phyloP scores from a whole-genome alignment of 371 early-diverging fungal species.

The Actinomortierella ambigua region DNA sequence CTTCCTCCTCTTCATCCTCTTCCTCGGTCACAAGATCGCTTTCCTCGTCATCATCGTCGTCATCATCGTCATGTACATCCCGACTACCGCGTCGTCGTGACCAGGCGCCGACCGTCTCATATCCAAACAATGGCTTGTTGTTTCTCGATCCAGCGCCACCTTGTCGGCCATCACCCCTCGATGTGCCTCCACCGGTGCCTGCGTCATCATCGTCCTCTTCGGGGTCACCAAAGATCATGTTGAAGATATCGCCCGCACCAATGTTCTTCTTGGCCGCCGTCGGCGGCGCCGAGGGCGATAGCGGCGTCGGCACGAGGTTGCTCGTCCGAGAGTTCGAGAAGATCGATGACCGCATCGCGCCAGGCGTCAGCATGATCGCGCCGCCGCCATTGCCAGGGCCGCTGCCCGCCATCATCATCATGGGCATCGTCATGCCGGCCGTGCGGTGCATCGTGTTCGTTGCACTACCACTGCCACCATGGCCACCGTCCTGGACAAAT shows the following conservation, averaged over 20 bases:
- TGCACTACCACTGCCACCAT: slow-evolving; percentile 11
- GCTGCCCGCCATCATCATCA: neutral
- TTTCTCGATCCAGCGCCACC: slow-evolving; percentile 4
- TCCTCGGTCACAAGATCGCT: neutral
- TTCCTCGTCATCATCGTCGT: slow-evolving; percentile 41
- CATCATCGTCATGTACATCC: slow-evolving; percentile 33
- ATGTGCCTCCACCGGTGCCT: neutral
- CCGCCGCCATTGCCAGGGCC: neutral
- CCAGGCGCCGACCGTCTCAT: slow-evolving; percentile 40
- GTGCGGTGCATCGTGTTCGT: slow-evolving; percentile 8
- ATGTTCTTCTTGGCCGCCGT: neutral
- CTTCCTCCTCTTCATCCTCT: neutral
- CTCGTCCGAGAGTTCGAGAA: slow-evolving; percentile 3
- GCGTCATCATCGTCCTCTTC: slow-evolving; percentile 23
- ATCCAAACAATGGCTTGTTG: slow-evolving; percentile 22
- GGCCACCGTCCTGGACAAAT: slow-evolving; percentile 21
- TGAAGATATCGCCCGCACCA: slow-evolving; percentile 33
- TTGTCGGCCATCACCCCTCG: no score
- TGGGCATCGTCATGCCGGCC: neutral
- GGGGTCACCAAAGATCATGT: slow-evolving; percentile 40
- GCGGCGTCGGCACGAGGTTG: neutral
- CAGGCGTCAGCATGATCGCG: neutral
- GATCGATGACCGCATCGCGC: neutral
- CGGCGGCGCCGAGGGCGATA: neutral
- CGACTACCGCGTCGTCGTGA: slow-evolving; percentile 24